Evolutionary conservation across 1,139 yeast genomes (phyloP).

Genomic region (Chernovozyma sophiae-reginae): DNA sequence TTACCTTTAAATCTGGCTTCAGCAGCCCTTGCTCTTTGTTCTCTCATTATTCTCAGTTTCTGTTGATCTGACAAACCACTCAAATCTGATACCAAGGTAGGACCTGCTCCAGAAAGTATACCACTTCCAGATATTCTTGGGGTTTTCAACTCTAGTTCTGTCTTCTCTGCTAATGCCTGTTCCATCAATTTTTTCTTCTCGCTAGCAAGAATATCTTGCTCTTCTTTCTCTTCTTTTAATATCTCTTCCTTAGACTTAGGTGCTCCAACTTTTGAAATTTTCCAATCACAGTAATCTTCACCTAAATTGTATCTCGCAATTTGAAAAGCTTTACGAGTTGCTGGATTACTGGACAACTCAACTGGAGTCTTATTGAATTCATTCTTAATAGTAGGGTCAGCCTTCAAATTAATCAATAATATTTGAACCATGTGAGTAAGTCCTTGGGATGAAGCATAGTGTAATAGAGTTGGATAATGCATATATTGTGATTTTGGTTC

Average conservation of each 20-base stretch:
- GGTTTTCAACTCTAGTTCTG: slow-evolving; percentile 35
- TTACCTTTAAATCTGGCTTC: slow-evolving; percentile 71
- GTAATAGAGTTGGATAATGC: slow-evolving; percentile 71
- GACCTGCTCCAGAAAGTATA: slow-evolving; percentile 18
- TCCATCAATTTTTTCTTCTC: slow-evolving; percentile 38
- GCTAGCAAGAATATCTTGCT: slow-evolving; percentile 26
- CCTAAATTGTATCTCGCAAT: slow-evolving; percentile 66
- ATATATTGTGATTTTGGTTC: slow-evolving; percentile 51
- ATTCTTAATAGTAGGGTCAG: slow-evolving; percentile 62
- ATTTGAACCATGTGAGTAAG: slow-evolving; percentile 64
- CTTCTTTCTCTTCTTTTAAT: slow-evolving; percentile 36
- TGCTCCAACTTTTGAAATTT: slow-evolving; percentile 58
- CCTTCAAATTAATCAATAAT: slow-evolving; percentile 60
- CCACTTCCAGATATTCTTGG: slow-evolving; percentile 26
- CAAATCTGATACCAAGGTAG: slow-evolving; percentile 19
- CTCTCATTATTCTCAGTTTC: slow-evolving; percentile 75
- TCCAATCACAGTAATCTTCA: slow-evolving; percentile 69
- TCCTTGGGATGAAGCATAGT: slow-evolving; percentile 71
- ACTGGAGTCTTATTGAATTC: slow-evolving; percentile 57
- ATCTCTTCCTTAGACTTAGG: slow-evolving; percentile 64
- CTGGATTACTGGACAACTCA: slow-evolving; percentile 40
- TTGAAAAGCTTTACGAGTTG: slow-evolving; percentile 58
- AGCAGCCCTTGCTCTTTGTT: slow-evolving; percentile 94
- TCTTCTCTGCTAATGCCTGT: slow-evolving; percentile 38
- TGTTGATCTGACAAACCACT: slow-evolving; percentile 59